phyloP scores from a whole-genome alignment of 2,329 filamentous ascomycete genomes.

The Phialophora verrucosa region DNA sequence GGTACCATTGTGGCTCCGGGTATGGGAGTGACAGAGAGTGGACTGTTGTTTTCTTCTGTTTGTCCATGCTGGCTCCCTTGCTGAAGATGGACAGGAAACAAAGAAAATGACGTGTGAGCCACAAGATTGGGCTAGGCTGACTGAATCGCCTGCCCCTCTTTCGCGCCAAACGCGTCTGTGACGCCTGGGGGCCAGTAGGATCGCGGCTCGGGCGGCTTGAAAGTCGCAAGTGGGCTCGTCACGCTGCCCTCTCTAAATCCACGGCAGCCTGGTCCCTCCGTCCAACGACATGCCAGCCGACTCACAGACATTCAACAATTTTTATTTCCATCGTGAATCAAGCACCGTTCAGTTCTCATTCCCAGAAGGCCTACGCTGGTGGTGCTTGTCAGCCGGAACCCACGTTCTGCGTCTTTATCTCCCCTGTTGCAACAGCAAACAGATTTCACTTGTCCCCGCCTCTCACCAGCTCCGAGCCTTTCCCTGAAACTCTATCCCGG shows the following conservation, averaged over 20 bases:
- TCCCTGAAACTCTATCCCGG: slow-evolving; percentile 1
- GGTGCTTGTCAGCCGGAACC: neutral
- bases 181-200: neutral
- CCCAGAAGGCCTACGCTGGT: neutral
- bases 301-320: slow-evolving; percentile 10
- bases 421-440: slow-evolving; percentile 8
- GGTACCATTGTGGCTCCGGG: slow-evolving; percentile 35
- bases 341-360: neutral
- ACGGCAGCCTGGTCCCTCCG: slow-evolving; percentile 15
- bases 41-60: slow-evolving; percentile 29
- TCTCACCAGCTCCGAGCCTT: slow-evolving; percentile 3
- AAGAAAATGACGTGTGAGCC: slow-evolving; percentile 17
- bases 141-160: slow-evolving; percentile 10
- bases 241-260: slow-evolving; percentile 5
- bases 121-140: neutral
- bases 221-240: slow-evolving; percentile 4
- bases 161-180: slow-evolving; percentile 24
- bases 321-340: slow-evolving; percentile 3
- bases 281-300: slow-evolving; percentile 8
- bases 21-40: slow-evolving; percentile 35
- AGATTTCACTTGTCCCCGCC: slow-evolving; percentile 21
- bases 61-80: slow-evolving; percentile 21
- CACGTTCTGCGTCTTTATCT: slow-evolving; percentile 7
- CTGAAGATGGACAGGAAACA: neutral
- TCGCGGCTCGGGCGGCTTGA: neutral